Evolutionary conservation across 495 filamentous ascomycete species (phyloP), one percentile per base, ranked within the genome.

Genomic region (Penicillium goetzii): DNA sequence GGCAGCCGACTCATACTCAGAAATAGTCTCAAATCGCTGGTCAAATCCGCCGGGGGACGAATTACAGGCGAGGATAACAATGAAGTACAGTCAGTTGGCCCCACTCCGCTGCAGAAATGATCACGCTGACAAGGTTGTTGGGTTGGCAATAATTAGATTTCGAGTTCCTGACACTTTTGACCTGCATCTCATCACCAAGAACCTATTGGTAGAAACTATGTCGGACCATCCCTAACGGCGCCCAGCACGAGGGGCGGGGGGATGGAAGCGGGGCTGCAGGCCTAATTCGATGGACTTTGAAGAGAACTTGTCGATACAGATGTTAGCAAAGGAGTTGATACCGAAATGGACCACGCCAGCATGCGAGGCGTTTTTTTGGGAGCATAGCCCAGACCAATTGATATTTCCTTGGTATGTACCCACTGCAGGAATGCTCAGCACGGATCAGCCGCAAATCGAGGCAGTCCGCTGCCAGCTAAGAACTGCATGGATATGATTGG

Each of bases 141-240:
- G 28, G 17, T 55, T 21, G 30, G n/a, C 17, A 32, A 25, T 17
- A 3, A 26, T 8, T 45, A 63, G 61, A 34, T 63, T 58, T 49
- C 45, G 36, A 17, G 61, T 63, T 10, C 55, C 55, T 25, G 61
- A 63, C 36, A 33, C 14, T 2, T 63, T 63, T 17, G 47, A 59
- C 36, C 47, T 63, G 10, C 55, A 59, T 33, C 55, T 63, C 21
- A 63, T 63, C 43, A 63, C 55, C 21, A 58, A 59, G 55, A 58
- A 63, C 21, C 26, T 58, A 43, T 43, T 45, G 15, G 17, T 41
- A 11, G 61, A 59, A 47, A 63, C 61, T 6, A 54, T 59, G 23
- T 52, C 61, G 33, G 61, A 63, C 23, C 55, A 63, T 53, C 61
- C 61, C 15, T 63, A 54, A 26, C 34, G 47, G 53, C 7, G 28